Base-by-base conservation (phyloP, 768 basidiomycete genomes). In the Boletus eberwhitei region DNA sequence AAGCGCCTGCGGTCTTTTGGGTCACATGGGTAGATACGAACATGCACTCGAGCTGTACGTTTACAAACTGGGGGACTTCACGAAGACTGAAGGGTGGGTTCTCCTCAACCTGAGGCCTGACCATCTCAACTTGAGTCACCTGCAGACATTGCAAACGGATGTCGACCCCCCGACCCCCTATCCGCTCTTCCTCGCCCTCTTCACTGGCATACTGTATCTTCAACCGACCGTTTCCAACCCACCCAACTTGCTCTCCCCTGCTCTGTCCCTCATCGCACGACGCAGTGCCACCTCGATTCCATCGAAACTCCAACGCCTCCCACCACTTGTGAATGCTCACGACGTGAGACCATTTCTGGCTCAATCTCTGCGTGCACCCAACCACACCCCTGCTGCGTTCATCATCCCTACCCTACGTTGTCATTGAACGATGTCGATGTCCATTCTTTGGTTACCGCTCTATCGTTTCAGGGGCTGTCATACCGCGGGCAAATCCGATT, bases 31-130 rank as follows among this genome's bases (percentile, higher is more conserved):
- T 2, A 84, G 91, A 51, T 95, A 98, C 57, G 93, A 97, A 57
- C 91, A 87, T 57, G 94, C 96, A 0, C 80, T 98, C n/a, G 92
- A 95, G 65, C 80, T 97, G 14, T 99, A 98, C 67, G 93, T 95
- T 6, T 88, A 98, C 65, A 83, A 85, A 35, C 76, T 98, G 31
- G 80, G 86, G 37, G 88, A 95, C 64, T 93, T 87, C 67, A 57
- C 72, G 26, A 93, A 93, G 58, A 96, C 97, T 0, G 96, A 98
- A 75, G 85, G 89, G 92, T 95, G 62, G 58, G 86, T 68, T 19
- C 8, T 17, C 36, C 3, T 50, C 53, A 16, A 31, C 9, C 24
- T 4, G 17, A 31, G 21, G 34, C 9, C 32, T 11, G 32, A 26
- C 11, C 4, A 31, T 52, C 60, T 52, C 44, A 24, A 16, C 24